Conservation (phyloP, 1,284 basidiomycete species). For the Ceratobasidium sp. region DNA sequence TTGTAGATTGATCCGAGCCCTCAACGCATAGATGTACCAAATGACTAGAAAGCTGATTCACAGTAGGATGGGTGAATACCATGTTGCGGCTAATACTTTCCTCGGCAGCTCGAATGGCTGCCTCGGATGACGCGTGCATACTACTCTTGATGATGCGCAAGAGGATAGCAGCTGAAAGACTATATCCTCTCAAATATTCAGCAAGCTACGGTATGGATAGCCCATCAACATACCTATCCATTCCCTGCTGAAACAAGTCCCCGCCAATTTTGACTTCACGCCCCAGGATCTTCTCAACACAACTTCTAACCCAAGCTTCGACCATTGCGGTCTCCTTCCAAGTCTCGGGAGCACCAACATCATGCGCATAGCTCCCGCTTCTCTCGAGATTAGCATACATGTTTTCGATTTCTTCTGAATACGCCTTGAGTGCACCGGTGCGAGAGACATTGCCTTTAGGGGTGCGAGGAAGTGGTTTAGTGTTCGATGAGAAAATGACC, state of each 20-base stretch:
- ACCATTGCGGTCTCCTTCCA: neutral
- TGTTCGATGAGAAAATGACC: neutral
- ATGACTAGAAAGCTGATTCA: neutral
- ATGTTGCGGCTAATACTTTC: neutral
- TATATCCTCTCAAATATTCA: neutral
- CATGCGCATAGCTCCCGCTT: neutral
- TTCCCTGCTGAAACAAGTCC: conserved; percentile 35
- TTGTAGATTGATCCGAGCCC: neutral
- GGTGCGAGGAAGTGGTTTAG: conserved; percentile 32
- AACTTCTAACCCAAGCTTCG: neutral
- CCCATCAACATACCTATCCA: conserved; percentile 23
- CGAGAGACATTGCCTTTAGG: conserved; percentile 45
- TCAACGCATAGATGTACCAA: neutral
- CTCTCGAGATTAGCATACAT: conserved; percentile 46
- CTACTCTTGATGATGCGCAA: conserved; percentile 5
- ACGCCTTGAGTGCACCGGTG: conserved; percentile 41
- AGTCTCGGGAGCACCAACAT: neutral
- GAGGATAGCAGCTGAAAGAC: conserved; percentile 14
- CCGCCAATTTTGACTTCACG: neutral
- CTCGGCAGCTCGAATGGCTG: neutral
- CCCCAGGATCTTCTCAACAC: neutral
- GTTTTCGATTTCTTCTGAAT: conserved; percentile 47
- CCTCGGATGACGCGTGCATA: neutral
- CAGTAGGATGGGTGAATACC: conserved; percentile 11
- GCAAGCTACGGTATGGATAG: no score